Evolutionary conservation across 106 monocot species (phyloP), one percentile per base, ranked within the genome.

Genomic region (Dendrobium chrysotoxum): DNA sequence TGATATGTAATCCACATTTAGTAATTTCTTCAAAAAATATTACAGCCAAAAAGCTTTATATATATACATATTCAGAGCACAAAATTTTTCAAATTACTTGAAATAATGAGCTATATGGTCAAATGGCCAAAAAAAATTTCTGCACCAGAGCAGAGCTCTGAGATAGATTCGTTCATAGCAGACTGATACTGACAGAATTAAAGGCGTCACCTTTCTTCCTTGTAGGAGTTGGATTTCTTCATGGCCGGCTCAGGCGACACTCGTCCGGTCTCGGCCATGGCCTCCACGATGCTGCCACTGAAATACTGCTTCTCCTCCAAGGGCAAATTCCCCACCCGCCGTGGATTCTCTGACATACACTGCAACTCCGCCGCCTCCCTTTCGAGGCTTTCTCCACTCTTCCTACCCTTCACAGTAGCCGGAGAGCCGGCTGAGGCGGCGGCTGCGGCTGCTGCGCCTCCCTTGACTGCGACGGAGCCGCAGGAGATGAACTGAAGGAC

Each of bases 241-340:
- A 96, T 83, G 7, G 77, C 53, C 0, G 87, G 90, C 54, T 83
- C 87, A 3, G 78, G 40, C 9, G 76, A 75, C 0, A 46, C 77
- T 18, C 76, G 46, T 18, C 53, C 35, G 4, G 20, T 40, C 20
- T 31, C 53, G 9, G 84, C 65, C 16, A 83, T 87, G 42, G 84
- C 78, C 76, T 93, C 95, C 72, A 95, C 91, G 25, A 96, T 91
- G 85, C 95, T 96, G 81, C 95, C 95, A 66, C 95, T 96, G 81
- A 96, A 96, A 40, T 96, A 93, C 85, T 93, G 89, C 89, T 96
- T 96, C 25, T 96, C 93, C 80, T 89, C 95, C 72, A 83, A 31
- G 55, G 78, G 83, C 1, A 77, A 81, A 73, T 80, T 80, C 1
- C 87, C 85, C 4, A 85, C 85, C 44, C 84, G 84, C 77, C 90